phyloP scores from a whole-genome alignment of 345 rosid genomes.

The Noccaea bulbosa region DNA sequence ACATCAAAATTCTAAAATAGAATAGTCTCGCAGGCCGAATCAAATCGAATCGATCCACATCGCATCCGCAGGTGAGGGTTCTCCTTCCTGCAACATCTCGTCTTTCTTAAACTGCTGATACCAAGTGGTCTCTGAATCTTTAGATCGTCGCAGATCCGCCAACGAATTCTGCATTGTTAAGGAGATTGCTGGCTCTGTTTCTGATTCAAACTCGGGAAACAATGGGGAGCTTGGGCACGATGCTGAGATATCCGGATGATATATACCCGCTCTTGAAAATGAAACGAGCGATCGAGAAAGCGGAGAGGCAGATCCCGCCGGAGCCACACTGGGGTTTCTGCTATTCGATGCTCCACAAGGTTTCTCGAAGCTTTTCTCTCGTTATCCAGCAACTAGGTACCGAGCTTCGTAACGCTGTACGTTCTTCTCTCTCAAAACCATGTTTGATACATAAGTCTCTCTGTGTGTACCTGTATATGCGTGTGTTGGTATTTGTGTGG shows the following conservation, averaged over 20 bases:
- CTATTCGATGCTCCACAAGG: constrained; percentile 89
- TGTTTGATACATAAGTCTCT: not conserved
- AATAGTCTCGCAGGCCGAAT: constrained; percentile 34
- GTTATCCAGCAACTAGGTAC: constrained; percentile 89
- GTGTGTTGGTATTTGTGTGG: not conserved
- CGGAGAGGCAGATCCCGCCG: constrained; percentile 89
- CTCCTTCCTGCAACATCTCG: constrained; percentile 15
- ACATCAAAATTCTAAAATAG: not conserved
- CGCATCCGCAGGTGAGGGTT: constrained; percentile 14
- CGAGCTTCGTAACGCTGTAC: constrained; percentile 86
- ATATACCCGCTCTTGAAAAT: constrained; percentile 87
- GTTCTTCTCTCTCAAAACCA: constrained; percentile 14
- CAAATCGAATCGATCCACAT: constrained; percentile 26
- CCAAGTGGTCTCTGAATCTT: constrained; percentile 26
- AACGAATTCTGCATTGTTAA: constrained; percentile 8
- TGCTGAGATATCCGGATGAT: constrained; percentile 82
- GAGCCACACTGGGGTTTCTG: constrained; percentile 94
- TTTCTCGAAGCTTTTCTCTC: constrained; percentile 85
- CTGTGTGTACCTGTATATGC: not conserved
- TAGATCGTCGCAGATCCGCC: constrained; percentile 12
- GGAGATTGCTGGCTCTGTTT: constrained; percentile 11
- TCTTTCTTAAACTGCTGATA: not conserved
- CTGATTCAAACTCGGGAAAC: constrained; percentile 10
- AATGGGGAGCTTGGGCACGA: constrained; percentile 77
- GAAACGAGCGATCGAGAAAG: constrained; percentile 68